Base-by-base conservation (phyloP, 2,329 filamentous ascomycete species). In the Phyllachora maydis region DNA sequence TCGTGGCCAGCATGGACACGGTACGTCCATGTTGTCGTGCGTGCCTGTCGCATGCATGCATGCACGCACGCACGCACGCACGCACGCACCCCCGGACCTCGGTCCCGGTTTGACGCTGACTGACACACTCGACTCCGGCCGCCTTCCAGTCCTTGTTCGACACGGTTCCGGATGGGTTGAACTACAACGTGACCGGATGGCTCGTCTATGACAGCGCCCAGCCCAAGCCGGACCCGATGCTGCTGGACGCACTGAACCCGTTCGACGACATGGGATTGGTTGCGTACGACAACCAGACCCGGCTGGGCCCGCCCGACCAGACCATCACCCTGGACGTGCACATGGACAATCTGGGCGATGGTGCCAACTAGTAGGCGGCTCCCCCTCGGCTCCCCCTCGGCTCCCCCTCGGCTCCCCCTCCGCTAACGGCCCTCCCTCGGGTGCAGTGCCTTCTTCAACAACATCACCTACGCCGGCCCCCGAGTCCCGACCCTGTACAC, bases 401-500 rank as follows among this genome's bases (percentile, higher is more conserved):
- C n/a, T n/a, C n/a, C n/a, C n/a, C n/a, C n/a, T n/a, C n/a, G n/a
- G n/a, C n/a, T n/a, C n/a, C n/a, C n/a, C n/a, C n/a, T n/a, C n/a
- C n/a, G n/a, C 16, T 23, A 11, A 25, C 19, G n/a, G n/a, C n/a
- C n/a, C n/a, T n/a, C n/a, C n/a, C n/a, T n/a, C n/a, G n/a, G n/a
- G n/a, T n/a, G 19, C 35, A 29, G 38, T 24, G 70, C 66, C 29
- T 70, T 71, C 46, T 65, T 77, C 50, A 83, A 85, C 52, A 70
- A 77, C 43, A 65, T 79, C 31, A 79, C 75, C 15, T 91, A 83
- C 42, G 60, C 63, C 4, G 26, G 49, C 0, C 78, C 76, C 23
- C 77, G 78, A 41, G 79, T 90, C 0, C 82, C 81, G 0, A 69
- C 73, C 0, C 55, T 91, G 0, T 90, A 82, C 53, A 79, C 74